Conservation (phyloP, 768 basidiomycete species). For the Amanita exitialis region DNA sequence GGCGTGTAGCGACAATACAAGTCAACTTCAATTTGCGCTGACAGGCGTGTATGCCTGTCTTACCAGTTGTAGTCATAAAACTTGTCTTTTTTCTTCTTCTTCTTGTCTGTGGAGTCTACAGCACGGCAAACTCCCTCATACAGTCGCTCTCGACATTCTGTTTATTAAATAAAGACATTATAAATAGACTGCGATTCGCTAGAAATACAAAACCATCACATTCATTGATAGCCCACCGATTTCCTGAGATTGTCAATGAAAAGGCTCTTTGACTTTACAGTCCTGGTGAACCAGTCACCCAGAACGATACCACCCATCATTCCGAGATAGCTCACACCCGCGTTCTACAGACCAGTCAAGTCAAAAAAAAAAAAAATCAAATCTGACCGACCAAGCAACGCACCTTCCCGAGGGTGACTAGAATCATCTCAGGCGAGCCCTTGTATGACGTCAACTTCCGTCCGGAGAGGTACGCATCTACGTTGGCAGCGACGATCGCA, state of each 20-base stretch:
- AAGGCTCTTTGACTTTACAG: slow-evolving; percentile 18
- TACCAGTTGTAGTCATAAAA: too few species aligned
- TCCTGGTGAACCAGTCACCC: slow-evolving; percentile 29
- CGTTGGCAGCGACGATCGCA: slow-evolving; percentile 37
- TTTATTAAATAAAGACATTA: too few species aligned
- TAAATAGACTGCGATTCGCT: slow-evolving; percentile 21
- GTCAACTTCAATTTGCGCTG: too few species aligned
- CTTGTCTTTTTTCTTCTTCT: too few species aligned
- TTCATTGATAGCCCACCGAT: neutral
- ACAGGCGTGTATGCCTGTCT: too few species aligned
- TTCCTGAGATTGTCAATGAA: slow-evolving; percentile 10
- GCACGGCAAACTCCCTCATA: too few species aligned
- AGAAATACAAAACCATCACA: neutral
- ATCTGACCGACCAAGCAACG: neutral
- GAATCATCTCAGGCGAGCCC: slow-evolving; percentile 17
- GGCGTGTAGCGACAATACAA: too few species aligned
- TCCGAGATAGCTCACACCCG: slow-evolving; percentile 29
- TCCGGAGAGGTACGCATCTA: slow-evolving; percentile 22
- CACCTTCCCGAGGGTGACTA: slow-evolving; percentile 39
- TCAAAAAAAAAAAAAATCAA: neutral
- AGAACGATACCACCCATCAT: slow-evolving; percentile 34
- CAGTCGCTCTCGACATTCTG: too few species aligned
- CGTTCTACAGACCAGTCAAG: slow-evolving; percentile 14
- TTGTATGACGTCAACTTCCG: slow-evolving; percentile 31
- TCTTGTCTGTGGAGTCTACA: too few species aligned